These are phyloP conservation scores for Penicillium parvum DNA, from an alignment of 495 filamentous ascomycete species.

Conservation along the genomic window DNA sequence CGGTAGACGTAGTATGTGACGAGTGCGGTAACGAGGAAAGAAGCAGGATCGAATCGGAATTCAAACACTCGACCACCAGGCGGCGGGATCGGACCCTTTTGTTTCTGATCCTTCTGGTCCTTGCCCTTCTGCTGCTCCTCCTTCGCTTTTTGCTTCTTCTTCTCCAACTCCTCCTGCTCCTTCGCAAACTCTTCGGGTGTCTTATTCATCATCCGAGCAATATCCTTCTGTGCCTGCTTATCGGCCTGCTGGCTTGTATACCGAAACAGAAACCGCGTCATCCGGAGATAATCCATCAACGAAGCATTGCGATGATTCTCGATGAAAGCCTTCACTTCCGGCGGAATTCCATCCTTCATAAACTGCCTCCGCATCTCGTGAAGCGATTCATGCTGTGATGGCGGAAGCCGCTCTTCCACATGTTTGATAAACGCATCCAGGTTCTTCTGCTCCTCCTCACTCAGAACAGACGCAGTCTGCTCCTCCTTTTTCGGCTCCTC, in stretches of 20 bases:
- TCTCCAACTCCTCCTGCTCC: slow-evolving; percentile 22
- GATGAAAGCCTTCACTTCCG: slow-evolving; percentile 31
- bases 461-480: slow-evolving; percentile 31
- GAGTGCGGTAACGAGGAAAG: slow-evolving; percentile 52
- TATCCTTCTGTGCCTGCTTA: slow-evolving; percentile 46
- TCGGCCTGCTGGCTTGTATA: slow-evolving; percentile 42
- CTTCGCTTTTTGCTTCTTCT: slow-evolving; percentile 22
- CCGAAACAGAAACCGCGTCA: slow-evolving; percentile 33
- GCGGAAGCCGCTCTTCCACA: slow-evolving; percentile 27
- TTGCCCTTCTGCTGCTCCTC: slow-evolving; percentile 12
- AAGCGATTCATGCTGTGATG: slow-evolving; percentile 25
- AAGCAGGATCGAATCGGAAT: slow-evolving; percentile 53
- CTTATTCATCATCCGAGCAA: slow-evolving; percentile 27
- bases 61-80: slow-evolving; percentile 34
- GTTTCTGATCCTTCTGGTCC: slow-evolving; percentile 27
- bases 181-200: slow-evolving; percentile 23
- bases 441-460: slow-evolving; percentile 32
- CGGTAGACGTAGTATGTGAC: slow-evolving; percentile 60
- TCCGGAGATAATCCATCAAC: slow-evolving; percentile 35
- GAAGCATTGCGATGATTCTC: slow-evolving; percentile 31
- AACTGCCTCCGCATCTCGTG: slow-evolving; percentile 30
- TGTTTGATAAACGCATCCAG: slow-evolving; percentile 29
- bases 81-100: slow-evolving; percentile 3
- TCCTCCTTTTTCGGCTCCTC: slow-evolving; percentile 30
- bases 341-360: slow-evolving; percentile 30